phyloP scores from a whole-genome alignment of 768 basidiomycete species.

The Boletus tylopilopsis region DNA sequence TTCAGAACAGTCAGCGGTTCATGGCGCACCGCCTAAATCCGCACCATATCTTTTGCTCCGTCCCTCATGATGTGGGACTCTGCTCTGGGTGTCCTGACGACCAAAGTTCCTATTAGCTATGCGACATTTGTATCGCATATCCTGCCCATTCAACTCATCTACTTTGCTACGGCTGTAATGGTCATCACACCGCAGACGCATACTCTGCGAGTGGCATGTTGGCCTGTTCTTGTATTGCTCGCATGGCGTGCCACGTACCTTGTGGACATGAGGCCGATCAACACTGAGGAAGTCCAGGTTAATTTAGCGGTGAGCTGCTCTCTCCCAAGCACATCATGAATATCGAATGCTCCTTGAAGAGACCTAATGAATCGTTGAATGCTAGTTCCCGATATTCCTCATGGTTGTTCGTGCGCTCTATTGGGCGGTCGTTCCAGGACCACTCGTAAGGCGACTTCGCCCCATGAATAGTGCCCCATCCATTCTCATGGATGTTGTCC shows the following conservation, averaged over 20 bases:
- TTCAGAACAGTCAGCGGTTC: too few relatives aligned
- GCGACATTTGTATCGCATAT: not conserved
- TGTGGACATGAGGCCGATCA: not conserved
- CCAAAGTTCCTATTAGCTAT: not conserved
- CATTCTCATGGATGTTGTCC: not conserved
- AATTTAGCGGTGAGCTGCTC: not conserved
- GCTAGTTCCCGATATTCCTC: not conserved
- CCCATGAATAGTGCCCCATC: not conserved
- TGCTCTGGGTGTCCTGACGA: not conserved
- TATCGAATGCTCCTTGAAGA: too few relatives aligned
- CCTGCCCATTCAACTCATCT: not conserved
- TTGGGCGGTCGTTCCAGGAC: not conserved
- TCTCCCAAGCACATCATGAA: not conserved
- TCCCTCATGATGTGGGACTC: not conserved
- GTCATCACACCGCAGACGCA: not conserved
- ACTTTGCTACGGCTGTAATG: not conserved
- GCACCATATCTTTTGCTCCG: not conserved
- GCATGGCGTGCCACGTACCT: not conserved
- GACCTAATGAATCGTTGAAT: not conserved
- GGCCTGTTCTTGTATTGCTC: not conserved
- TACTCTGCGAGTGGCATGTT: not conserved
- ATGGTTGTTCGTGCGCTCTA: not conserved
- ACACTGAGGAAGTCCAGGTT: not conserved
- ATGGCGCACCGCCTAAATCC: too few relatives aligned
- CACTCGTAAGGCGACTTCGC: not conserved